A percentile compares a stretch with the other conserved stretches of the same genome.
Conservation (phyloP, 257 asterid species). For the Salvia hispanica region DNA sequence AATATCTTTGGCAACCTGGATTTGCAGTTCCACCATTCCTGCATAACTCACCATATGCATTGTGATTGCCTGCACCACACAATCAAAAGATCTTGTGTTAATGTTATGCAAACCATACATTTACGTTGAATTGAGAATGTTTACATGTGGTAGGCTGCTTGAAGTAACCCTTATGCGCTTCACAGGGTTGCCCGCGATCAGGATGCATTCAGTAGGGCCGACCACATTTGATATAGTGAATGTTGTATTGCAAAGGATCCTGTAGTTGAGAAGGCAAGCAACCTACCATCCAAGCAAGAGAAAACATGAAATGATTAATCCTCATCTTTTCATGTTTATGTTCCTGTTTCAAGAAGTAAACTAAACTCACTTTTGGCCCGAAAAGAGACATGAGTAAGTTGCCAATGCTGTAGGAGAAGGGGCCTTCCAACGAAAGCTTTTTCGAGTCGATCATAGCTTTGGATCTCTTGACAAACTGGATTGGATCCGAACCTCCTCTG, state of each 20-base stretch:
- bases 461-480: constrained; percentile 68
- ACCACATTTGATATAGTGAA: constrained; percentile 69
- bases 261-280: constrained; percentile 61
- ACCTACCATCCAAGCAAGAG: constrained; percentile 34
- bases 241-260: constrained; percentile 63
- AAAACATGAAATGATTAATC: too few relatives aligned
- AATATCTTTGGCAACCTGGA: constrained; percentile 78
- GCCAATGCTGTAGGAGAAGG: constrained; percentile 63
- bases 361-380: constrained; percentile 64
- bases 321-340: too few relatives aligned
- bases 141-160: constrained; percentile 74
- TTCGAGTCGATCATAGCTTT: constrained; percentile 83
- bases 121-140: neutral
- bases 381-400: constrained; percentile 54
- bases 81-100: too few relatives aligned
- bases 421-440: constrained; percentile 75
- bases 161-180: constrained; percentile 53
- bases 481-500: constrained; percentile 48
- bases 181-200: constrained; percentile 49
- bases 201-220: constrained; percentile 67
- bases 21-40: constrained; percentile 70
- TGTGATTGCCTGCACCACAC: constrained; percentile 57
- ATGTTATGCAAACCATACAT: neutral
- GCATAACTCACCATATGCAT: constrained; percentile 92
- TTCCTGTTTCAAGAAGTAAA: neutral